Evolutionary conservation across 768 basidiomycete species (phyloP).

Genomic region (Rossbeevera mucosa): DNA sequence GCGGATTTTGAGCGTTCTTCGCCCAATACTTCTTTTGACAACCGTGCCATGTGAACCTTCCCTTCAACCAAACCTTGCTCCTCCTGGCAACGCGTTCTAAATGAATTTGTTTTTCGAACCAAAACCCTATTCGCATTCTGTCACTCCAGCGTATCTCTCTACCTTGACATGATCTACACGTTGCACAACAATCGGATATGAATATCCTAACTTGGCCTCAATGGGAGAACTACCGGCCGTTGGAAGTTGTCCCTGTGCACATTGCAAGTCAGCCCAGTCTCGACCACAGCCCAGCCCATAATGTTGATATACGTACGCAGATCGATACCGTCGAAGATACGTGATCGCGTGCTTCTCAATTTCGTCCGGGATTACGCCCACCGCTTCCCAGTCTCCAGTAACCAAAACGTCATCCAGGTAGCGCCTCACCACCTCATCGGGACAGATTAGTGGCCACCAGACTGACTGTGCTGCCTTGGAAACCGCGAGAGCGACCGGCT

Average conservation of each 20-base stretch:
- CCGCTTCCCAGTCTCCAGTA: conserved; percentile 75
- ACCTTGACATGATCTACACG: conserved; percentile 23
- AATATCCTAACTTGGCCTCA: conserved; percentile 36
- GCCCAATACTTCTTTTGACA: conserved; percentile 8
- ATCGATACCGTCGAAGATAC: conserved; percentile 85
- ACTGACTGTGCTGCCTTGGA: conserved; percentile 56
- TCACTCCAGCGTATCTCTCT: conserved; percentile 8
- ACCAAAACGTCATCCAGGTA: conserved; percentile 78
- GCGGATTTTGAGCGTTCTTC: conserved; percentile 27
- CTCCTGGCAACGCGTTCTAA: conserved; percentile 29
- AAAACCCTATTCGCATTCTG: conserved; percentile 23
- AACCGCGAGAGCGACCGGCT: conserved; percentile 57
- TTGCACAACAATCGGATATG: conserved; percentile 28
- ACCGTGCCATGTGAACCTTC: conserved; percentile 17
- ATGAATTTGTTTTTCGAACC: conserved; percentile 18
- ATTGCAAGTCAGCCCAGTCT: conserved; percentile 10
- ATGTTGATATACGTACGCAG: conserved; percentile 66
- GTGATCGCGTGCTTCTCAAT: conserved; percentile 87
- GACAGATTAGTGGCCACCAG: conserved; percentile 92
- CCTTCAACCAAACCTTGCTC: conserved; percentile 10
- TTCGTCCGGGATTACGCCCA: conserved; percentile 77
- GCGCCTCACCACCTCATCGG: conserved; percentile 86
- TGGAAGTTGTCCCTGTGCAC: conserved; percentile 58
- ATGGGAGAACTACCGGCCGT: conserved; percentile 62
- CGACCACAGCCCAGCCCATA: neutral